Conservation (phyloP, 1,284 basidiomycete species). For the Ceratobasidium sp. region DNA sequence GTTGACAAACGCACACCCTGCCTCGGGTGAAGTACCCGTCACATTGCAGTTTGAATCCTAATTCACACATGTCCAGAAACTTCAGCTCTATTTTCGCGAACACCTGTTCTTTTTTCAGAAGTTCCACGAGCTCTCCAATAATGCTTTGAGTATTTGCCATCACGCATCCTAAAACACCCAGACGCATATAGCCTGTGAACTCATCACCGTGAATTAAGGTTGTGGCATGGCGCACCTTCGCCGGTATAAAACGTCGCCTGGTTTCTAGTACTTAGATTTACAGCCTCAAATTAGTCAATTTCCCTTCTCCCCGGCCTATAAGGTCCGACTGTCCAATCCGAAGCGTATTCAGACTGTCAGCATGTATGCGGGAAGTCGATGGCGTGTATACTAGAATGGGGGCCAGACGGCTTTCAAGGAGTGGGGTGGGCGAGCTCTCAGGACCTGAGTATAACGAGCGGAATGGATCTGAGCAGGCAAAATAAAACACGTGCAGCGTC, state of each 20-base stretch:
- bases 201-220: neutral
- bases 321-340: constrained; percentile 56
- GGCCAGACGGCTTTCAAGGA: constrained; percentile 66
- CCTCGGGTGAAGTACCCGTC: constrained; percentile 59
- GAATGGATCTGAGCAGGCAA: neutral
- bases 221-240: constrained; percentile 56
- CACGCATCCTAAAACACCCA: neutral
- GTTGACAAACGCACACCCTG: constrained; percentile 74
- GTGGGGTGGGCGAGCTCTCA: too few species aligned
- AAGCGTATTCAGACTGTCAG: neutral
- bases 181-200: neutral
- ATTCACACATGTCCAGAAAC: neutral
- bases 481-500: constrained; percentile 64
- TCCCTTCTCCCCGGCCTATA: constrained; percentile 71
- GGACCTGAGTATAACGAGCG: neutral
- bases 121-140: constrained; percentile 10
- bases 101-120: neutral
- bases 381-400: constrained; percentile 58
- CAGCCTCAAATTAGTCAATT: constrained; percentile 83
- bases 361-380: neutral
- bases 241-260: constrained; percentile 79
- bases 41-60: constrained; percentile 59
- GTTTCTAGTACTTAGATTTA: constrained; percentile 79
- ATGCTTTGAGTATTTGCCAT: constrained; percentile 11
- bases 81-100: neutral